These are phyloP conservation scores for Cubamyces sp. DNA, from an alignment of 768 basidiomycete species.

Conservation along the genomic window DNA sequence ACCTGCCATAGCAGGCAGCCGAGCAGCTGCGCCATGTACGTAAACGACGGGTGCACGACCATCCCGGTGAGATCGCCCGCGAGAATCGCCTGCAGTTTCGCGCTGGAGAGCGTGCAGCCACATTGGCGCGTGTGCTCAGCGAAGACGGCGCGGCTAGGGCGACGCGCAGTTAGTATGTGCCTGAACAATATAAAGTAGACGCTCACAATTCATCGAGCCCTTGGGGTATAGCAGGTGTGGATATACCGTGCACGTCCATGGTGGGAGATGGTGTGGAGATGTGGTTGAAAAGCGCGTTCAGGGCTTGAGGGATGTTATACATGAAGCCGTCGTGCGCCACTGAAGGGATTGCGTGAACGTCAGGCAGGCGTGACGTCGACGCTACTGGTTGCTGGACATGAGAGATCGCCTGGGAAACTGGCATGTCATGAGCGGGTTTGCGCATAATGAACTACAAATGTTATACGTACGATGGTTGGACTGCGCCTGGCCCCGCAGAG, in stretches of 20 bases:
- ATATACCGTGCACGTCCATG: constrained; percentile 13
- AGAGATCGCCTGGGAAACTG: neutral
- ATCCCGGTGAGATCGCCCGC: constrained; percentile 29
- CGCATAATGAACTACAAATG: neutral
- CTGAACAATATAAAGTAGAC: neutral
- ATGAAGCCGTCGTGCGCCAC: neutral
- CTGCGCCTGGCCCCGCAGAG: constrained; percentile 9
- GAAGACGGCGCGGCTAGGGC: constrained; percentile 28
- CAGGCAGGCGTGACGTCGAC: constrained; percentile 5
- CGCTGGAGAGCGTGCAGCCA: constrained; percentile 25
- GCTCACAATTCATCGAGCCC: constrained; percentile 27
- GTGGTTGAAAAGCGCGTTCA: constrained; percentile 14
- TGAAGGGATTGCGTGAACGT: neutral
- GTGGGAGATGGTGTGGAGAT: constrained; percentile 15
- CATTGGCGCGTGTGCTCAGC: constrained; percentile 29
- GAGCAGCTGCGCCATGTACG: constrained; percentile 30
- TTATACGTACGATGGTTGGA: neutral
- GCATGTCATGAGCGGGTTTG: neutral
- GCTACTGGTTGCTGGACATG: constrained; percentile 9
- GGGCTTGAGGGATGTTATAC: constrained; percentile 17
- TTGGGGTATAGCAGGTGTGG: constrained; percentile 12
- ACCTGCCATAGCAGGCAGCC: constrained; percentile 32
- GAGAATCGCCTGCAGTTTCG: constrained; percentile 31
- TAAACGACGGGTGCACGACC: constrained; percentile 30
- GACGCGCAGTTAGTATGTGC: neutral